phyloP scores from a whole-genome alignment of 192 early-diverging fungal species.

The Phlyctochytrium planicorne region DNA sequence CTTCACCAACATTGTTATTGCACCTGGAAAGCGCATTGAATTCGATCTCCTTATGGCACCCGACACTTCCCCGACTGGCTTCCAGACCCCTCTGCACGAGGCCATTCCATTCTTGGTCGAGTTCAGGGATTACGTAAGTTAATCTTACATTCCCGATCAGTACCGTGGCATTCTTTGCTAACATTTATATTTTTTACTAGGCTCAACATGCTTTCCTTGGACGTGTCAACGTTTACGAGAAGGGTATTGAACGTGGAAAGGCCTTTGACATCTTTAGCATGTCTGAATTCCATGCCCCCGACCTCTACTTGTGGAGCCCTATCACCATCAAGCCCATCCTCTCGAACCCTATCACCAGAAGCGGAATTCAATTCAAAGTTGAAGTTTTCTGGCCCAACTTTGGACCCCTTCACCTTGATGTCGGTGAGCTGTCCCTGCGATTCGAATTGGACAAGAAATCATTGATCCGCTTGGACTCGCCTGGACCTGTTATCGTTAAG shows the following conservation, averaged over 20 bases:
- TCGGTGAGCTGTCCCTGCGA: not conserved
- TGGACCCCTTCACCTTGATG: conserved; percentile 1
- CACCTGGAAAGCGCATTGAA: conserved; percentile 6
- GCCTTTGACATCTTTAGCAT: not conserved
- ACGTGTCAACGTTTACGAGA: not conserved
- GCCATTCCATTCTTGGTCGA: not conserved
- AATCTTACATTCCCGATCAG: too few relatives aligned
- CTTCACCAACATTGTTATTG: conserved; percentile 12
- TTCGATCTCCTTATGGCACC: conserved; percentile 3
- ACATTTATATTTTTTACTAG: not conserved
- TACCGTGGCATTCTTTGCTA: not conserved
- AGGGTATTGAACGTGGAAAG: not conserved
- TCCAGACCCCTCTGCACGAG: not conserved
- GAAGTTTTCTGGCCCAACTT: conserved; percentile 5
- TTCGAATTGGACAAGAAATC: not conserved
- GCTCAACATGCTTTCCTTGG: conserved; percentile 6
- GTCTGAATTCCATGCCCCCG: conserved; percentile 2
- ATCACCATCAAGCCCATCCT: not conserved
- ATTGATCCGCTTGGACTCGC: conserved; percentile 1
- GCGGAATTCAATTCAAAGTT: not conserved
- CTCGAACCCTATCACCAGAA: not conserved
- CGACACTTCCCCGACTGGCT: not conserved
- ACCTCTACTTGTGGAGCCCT: conserved; percentile 11
- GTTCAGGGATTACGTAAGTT: conserved; percentile 8
- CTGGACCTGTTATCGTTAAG: conserved; percentile 10